A percentile compares a stretch with the other conserved stretches of the same genome.
These are phyloP conservation scores for Neospermospora avenae DNA, from an alignment of 2,329 filamentous ascomycete genomes.

Conservation along the genomic window DNA sequence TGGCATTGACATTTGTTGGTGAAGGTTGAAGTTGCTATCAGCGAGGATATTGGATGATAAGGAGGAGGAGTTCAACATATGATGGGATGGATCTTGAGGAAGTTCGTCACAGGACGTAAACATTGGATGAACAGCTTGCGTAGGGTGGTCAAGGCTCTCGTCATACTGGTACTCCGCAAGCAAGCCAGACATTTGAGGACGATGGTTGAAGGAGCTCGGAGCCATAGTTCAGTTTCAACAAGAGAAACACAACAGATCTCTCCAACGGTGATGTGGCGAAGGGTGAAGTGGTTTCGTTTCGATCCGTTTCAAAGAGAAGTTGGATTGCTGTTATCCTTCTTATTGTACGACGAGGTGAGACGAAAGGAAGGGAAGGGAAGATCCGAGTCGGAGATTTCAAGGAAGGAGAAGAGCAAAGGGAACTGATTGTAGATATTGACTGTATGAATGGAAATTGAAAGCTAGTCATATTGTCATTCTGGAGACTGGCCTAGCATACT, in stretches of 20 bases:
- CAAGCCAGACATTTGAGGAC: slow-evolving; percentile 23
- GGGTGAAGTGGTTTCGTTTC: slow-evolving; percentile 25
- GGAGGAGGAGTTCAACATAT: slow-evolving; percentile 23
- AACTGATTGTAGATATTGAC: slow-evolving; percentile 33
- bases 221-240: slow-evolving; percentile 24
- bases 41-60: slow-evolving; percentile 16
- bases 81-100: slow-evolving; percentile 25
- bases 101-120: slow-evolving; percentile 28
- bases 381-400: slow-evolving; percentile 31
- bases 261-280: slow-evolving; percentile 23
- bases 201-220: slow-evolving; percentile 26
- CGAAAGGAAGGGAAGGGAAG: slow-evolving; percentile 1
- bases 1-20: slow-evolving; percentile 18
- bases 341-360: slow-evolving; percentile 28
- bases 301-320: slow-evolving; percentile 17
- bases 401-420: slow-evolving; percentile 32
- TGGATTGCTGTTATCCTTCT: slow-evolving; percentile 22
- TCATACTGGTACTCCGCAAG: slow-evolving; percentile 24
- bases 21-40: slow-evolving; percentile 18
- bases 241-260: slow-evolving; percentile 19
- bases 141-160: slow-evolving; percentile 16
- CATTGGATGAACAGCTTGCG: slow-evolving; percentile 23
- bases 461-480: slow-evolving; percentile 16
- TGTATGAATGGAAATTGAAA: slow-evolving; percentile 7
- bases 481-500: neutral